Conservation (phyloP, 768 basidiomycete genomes). For the Termitomyces sp. region DNA sequence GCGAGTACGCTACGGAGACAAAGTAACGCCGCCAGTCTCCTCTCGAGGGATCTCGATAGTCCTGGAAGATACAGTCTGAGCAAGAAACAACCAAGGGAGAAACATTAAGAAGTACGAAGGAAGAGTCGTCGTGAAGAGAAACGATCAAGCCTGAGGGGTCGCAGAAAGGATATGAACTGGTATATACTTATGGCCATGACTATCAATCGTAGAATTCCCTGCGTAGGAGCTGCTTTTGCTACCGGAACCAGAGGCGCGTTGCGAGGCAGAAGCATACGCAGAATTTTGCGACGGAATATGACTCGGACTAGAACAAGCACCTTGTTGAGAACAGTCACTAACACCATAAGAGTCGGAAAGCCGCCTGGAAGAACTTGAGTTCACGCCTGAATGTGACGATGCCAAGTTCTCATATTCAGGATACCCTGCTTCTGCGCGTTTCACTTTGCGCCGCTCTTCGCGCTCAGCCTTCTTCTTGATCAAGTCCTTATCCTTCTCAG, state of each 20-base stretch:
- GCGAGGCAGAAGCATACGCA: constrained; percentile 9
- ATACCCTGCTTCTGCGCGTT: neutral
- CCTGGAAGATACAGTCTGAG: constrained; percentile 1
- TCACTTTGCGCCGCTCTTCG: constrained; percentile 3
- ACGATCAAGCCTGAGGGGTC: neutral
- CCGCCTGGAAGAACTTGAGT: constrained; percentile 1
- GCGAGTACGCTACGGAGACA: neutral
- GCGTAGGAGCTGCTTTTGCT: constrained; percentile 3
- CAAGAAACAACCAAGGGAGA: constrained; percentile 6
- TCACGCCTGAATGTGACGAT: neutral
- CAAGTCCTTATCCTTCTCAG: constrained; percentile 3
- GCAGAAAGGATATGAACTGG: neutral
- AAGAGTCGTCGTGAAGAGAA: neutral
- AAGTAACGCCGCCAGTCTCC: neutral
- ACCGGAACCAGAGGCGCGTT: constrained; percentile 4
- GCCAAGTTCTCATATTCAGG: neutral
- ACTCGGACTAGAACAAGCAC: constrained; percentile 3
- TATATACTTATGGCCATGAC: neutral
- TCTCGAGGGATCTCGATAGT: constrained; percentile 3
- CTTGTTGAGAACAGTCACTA: neutral
- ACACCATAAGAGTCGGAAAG: neutral
- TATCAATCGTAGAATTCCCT: constrained; percentile 1
- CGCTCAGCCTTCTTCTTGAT: constrained; percentile 1
- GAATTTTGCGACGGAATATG: constrained; percentile 8
- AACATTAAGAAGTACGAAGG: neutral